Base-by-base conservation (phyloP, 176 grass and related monocot species). In the Ampelocalamus luodianensis region DNA sequence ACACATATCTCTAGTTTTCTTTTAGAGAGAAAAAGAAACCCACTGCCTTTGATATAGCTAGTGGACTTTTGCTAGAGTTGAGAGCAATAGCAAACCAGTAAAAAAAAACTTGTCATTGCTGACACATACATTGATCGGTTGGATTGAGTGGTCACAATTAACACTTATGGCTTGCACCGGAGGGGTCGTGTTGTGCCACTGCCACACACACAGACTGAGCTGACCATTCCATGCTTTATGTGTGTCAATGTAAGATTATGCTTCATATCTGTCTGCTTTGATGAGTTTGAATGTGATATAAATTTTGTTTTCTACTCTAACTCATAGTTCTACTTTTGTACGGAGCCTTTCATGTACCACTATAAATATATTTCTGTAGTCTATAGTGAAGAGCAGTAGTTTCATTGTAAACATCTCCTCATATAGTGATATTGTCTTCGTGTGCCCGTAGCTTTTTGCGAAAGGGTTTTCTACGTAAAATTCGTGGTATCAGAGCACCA, bases 191-290 rank as follows among this genome's bases (percentile, higher is more conserved):
- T 3, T 22, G 74, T 3, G 68, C 68, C 40, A 71, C 40, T 71
- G 53, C 39, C 71, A 87, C 85, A 27, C 24, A 53, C 32, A 27
- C 11, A 14, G 60, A 32, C 61, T 15, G 79, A 68, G 8, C 40
- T 51, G 45, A 40, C 62, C 32, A 68, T 51, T 75, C 77, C 50
- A 73, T 51, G 76, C 42, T 20, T 63, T 37, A 58, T 74, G 68
- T 14, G 59, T 63, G 63, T 85, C 26, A 36, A 54, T 74, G 55
- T n/a, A 58, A 13, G 46, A 39, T 68, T 50, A 68, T 22, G 59
- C 62, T 74, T 10, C 60, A 62, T 59, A 74, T 38, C 51, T 24
- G 62, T 62, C 46, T 62, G 83, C 37, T 64, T 86, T 54, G 50
- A 17, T 34, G 32, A 34, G 32, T 34, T 34, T 29, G 29, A 34